These are phyloP conservation scores for Tetrapisispora fleetii DNA, from an alignment of 805 yeast genomes.

Conservation along the genomic window DNA sequence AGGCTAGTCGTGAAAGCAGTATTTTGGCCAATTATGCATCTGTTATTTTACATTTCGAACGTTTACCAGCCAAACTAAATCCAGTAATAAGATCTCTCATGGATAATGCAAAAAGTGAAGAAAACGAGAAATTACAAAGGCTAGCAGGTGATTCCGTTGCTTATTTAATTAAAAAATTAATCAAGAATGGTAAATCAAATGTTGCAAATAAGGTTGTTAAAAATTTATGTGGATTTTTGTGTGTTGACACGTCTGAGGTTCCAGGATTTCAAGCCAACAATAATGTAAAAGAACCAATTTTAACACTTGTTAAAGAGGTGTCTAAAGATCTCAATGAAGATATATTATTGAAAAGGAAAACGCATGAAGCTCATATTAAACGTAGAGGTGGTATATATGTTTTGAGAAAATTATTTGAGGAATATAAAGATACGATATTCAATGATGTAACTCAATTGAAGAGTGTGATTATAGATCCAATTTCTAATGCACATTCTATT, in stretches of 20 bases:
- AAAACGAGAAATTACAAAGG: slow-evolving; percentile 51
- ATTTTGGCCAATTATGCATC: slow-evolving; percentile 72
- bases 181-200: slow-evolving; percentile 46
- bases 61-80: slow-evolving; percentile 76
- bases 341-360: slow-evolving; percentile 49
- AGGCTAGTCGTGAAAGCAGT: slow-evolving; percentile 41
- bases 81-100: slow-evolving; percentile 81
- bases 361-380: slow-evolving; percentile 67
- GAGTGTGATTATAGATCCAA: slow-evolving; percentile 55
- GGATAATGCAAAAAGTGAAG: slow-evolving; percentile 84
- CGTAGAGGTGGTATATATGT: slow-evolving; percentile 76
- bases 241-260: slow-evolving; percentile 92
- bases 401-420: slow-evolving; percentile 45
- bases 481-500: slow-evolving; percentile 31
- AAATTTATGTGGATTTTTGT: slow-evolving; percentile 82
- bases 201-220: slow-evolving; percentile 84
- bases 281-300: slow-evolving; percentile 35
- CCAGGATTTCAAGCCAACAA: slow-evolving; percentile 78
- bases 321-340: slow-evolving; percentile 51
- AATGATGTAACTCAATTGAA: slow-evolving; percentile 55
- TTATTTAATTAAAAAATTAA: slow-evolving; percentile 49
- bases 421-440: slow-evolving; percentile 48
- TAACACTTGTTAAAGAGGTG: slow-evolving; percentile 75
- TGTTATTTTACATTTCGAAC: slow-evolving; percentile 51
- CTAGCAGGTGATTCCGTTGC: slow-evolving; percentile 66